Evolutionary conservation across 2,329 filamentous ascomycete genomes (phyloP).

Genomic region (Pseudogymnoascus sp.): DNA sequence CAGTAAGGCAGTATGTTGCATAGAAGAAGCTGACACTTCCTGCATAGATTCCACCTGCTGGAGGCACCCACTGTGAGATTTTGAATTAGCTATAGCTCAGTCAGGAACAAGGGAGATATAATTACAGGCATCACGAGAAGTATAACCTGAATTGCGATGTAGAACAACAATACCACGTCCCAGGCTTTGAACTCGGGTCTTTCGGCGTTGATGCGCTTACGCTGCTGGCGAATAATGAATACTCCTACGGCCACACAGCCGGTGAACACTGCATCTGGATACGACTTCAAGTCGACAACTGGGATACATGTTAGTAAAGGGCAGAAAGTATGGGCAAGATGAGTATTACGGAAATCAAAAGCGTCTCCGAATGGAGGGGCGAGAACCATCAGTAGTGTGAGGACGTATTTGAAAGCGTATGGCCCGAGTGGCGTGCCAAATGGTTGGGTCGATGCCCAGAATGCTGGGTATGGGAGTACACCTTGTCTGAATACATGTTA

Average conservation of each 20-base stretch:
- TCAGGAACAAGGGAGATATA: neutral
- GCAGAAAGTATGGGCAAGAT: neutral
- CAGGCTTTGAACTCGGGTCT: conserved; percentile 49
- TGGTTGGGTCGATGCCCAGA: conserved; percentile 56
- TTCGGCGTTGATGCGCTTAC: conserved; percentile 41
- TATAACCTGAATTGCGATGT: conserved; percentile 50
- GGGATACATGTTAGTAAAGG: conserved; percentile 5
- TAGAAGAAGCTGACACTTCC: conserved; percentile 70
- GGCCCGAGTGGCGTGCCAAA: conserved; percentile 56
- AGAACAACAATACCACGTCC: conserved; percentile 50
- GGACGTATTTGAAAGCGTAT: conserved; percentile 47
- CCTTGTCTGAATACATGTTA: conserved; percentile 41
- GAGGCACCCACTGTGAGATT: conserved; percentile 51
- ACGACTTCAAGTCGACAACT: conserved; percentile 52
- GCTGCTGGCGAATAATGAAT: conserved; percentile 47
- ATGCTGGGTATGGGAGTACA: conserved; percentile 49
- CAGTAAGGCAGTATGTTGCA: conserved; percentile 57
- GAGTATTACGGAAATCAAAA: conserved; percentile 47
- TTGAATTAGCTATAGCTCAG: neutral
- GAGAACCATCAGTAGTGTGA: conserved; percentile 52
- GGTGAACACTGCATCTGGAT: conserved; percentile 51
- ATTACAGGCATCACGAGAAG: conserved; percentile 52
- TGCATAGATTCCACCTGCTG: conserved; percentile 46
- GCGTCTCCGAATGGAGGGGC: conserved; percentile 55
- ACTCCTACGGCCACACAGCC: conserved; percentile 49